Evolutionary conservation across 2,329 filamentous ascomycete species (phyloP), one percentile per base, ranked within the genome.

Genomic region (Albophoma yamanashiensis): DNA sequence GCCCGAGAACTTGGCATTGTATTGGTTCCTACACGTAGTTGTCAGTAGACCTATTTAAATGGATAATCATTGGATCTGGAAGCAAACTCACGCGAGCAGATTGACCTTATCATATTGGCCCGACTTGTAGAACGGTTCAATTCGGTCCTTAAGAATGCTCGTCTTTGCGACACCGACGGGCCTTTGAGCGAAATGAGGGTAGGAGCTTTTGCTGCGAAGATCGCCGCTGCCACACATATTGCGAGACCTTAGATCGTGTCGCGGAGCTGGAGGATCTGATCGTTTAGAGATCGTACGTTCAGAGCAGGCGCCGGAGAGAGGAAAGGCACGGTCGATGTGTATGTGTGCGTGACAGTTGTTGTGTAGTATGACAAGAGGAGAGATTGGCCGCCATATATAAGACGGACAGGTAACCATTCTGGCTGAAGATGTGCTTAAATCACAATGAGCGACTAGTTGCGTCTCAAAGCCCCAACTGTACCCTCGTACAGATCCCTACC

Each of bases 101-200:
- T 92, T 92, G 66, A 89, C 81, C 61, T 82, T 82, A 63, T 87
- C 81, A 76, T 92, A 96, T 75, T 95, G 90, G 57, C 92, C 92
- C 55, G 78, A 79, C 62, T 83, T 83, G 62, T 90, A 92, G 75
- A 97, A 96, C 69, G 89, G 87, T 62, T 82, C 80, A 70, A 97
- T 87, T 59, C 93, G 87, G 67, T 91, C 87, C 69, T 86, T 88
- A 77, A 96, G 95, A 74, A 97, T 91, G 71, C 84, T 85, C 66
- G 87, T 82, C 73, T 96, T 97, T 71, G 89, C 85, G 75, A 94
- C 89, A 64, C 91, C 91, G 58, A 86, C 80, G 25, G 84, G 84
- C 61, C 73, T 75, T 38, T 75, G 70, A 38, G 79, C 81, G 64
- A 78, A 78, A 61, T 77, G 64, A 22, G 82, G 81, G 64, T 84